These are phyloP conservation scores for Rhodotorula mucilaginosa DNA, from an alignment of 1,284 basidiomycete species.

Conservation along the genomic window DNA sequence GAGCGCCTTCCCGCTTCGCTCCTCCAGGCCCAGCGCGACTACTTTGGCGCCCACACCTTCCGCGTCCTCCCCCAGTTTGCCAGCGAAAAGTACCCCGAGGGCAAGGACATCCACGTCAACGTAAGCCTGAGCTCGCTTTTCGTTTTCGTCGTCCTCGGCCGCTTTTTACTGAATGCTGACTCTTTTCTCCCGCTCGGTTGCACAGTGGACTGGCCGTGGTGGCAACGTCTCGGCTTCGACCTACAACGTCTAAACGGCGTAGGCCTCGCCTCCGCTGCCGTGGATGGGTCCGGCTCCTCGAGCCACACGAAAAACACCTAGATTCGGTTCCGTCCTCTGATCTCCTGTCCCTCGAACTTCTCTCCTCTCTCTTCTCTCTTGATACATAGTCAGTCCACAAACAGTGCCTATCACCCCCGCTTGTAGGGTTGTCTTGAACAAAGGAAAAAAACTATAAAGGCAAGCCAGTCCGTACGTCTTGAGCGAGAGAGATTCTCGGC, in stretches of 20 bases:
- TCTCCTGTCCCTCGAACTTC: background rate
- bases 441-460: too few species aligned
- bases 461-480: too few species aligned
- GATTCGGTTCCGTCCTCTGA: background rate
- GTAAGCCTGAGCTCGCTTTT: background rate
- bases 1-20: constrained; percentile 85
- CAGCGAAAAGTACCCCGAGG: constrained; percentile 72
- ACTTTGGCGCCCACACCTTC: constrained; percentile 95
- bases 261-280: background rate
- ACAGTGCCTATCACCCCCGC: too few species aligned
- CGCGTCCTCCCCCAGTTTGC: constrained; percentile 83
- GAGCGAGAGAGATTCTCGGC: too few species aligned
- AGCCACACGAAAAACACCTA: background rate
- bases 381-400: too few species aligned
- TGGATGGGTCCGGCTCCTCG: background rate
- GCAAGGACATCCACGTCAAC: constrained; percentile 75
- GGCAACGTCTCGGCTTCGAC: constrained; percentile 88
- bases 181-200: background rate
- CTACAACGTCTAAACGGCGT: constrained; percentile 70
- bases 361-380: too few species aligned
- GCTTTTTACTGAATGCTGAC: background rate
- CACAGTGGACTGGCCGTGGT: constrained; percentile 55
- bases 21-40: constrained; percentile 87
- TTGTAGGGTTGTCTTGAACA: too few species aligned
- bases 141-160: background rate